Evolutionary conservation across 768 basidiomycete genomes (phyloP), one percentile per base, ranked within the genome.

Genomic region (Boletus rubroflammeus): DNA sequence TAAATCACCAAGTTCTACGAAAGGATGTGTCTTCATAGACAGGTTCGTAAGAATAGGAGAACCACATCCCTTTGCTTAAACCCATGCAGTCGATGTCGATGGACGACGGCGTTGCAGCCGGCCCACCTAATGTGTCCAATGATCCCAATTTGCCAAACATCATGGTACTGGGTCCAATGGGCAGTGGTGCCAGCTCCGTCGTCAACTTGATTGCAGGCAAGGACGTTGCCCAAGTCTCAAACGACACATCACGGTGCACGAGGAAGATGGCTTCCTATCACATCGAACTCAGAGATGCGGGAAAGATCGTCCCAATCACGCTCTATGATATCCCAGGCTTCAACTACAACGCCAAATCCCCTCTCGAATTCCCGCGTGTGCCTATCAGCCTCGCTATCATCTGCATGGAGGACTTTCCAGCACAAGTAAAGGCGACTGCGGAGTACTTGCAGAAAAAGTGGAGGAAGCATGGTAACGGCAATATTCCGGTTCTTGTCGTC

Each of bases 171-270:
- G 68, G 67, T 31, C 64, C 61, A 23, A 54, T 41, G 19, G 66
- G 68, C 13, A 62, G 62, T 21, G 68, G 68, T 11, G 60, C 55
- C 50, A 68, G 68, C 42, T 66, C 67, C 36, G 54, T 68, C 44
- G 62, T 68, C 66, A 70, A 70, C 57, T 36, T 68, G 52, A 70
- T 68, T 44, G 59, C 62, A 29, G 61, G 64, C 47, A 49, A 54
- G 26, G 48, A 54, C 2, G 50, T 65, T 3, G 60, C 68, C 50
- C 34, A 2, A 6, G 63, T 63, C 9, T 67, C 66, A 1, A 58
- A 58, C 13, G 58, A 58, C 43, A 47, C 57, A 0, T 13, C 52
- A 11, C 63, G 56, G 3, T 65, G 63, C 56, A 67, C 63, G 23
- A 55, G 40, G 38, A 58, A 49, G 47, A 52, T 54, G 49, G 41